Base-by-base conservation (phyloP, 2,329 filamentous ascomycete species). In the Penicillium sp. region DNA sequence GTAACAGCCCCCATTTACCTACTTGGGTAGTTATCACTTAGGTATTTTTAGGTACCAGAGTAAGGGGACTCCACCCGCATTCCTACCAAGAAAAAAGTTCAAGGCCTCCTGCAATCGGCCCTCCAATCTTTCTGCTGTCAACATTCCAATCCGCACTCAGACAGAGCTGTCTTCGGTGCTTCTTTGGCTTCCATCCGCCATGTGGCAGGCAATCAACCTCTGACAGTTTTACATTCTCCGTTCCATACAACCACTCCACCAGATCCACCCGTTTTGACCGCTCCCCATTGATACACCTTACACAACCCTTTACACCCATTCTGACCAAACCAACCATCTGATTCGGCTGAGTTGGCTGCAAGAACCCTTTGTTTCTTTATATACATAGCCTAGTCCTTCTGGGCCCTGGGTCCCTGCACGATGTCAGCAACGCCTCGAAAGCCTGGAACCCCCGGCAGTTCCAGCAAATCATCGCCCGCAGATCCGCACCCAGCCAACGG, bases 351-450 rank as follows among this genome's bases (percentile, higher is more conserved):
- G 37, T 51, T 21, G 19, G 22, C 44, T 43, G 26, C 29, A 46
- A 55, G 42, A 53, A 37, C 39, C 33, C 27, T 47, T 64, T 39
- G 37, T 35, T 24, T 55, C 27, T 26, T 26, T 53, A 59, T 65
- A 62, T 62, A 61, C 45, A 37, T 43, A 50, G 24, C 49, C 43
- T 48, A 59, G 52, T 50, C 54, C 48, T 43, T 52, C 45, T 55
- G 58, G 59, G 52, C 55, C 55, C 49, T 49, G 60, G 59, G 51
- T 55, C 52, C 48, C 58, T 63, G 57, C 59, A 68, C 58, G 56
- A 78, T 79, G 77, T 79, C 77, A 68, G 70, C 76, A 61, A 71
- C 70, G 48, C 71, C 76, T 60, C 78, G 76, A 65, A 79, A 78
- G 65, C 71, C 76, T 57, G 70, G 67, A 65, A 71, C 65, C 29